Percentiles rank a stretch among this genome's conserved stretches.
phyloP scores from a whole-genome alignment of 1,284 basidiomycete species.

The Boletus mariae region DNA sequence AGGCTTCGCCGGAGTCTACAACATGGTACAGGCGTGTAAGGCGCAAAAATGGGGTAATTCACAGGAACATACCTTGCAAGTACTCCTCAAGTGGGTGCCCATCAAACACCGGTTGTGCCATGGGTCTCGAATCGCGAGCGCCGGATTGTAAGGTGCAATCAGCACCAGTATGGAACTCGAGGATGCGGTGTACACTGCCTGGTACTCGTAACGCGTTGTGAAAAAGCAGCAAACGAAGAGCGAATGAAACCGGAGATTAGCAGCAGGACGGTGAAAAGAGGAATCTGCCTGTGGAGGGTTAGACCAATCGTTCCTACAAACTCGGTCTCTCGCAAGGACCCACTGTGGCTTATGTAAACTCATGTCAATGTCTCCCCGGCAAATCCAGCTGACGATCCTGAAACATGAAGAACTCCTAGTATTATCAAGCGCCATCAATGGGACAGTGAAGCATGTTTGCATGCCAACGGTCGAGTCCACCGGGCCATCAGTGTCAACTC shows the following conservation, averaged over 20 bases:
- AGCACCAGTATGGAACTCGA: not conserved
- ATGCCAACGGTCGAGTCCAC: no score
- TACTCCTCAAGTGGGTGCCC: slow-evolving; percentile 75
- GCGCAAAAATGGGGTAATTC: slow-evolving; percentile 1
- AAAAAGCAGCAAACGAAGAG: not conserved
- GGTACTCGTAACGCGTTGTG: slow-evolving; percentile 21
- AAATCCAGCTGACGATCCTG: no score
- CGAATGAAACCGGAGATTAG: slow-evolving; percentile 22
- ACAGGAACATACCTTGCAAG: slow-evolving; percentile 51
- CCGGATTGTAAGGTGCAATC: slow-evolving; percentile 3
- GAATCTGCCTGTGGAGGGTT: slow-evolving; percentile 1
- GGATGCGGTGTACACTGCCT: slow-evolving; percentile 25
- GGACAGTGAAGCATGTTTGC: no score
- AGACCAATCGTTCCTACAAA: not conserved
- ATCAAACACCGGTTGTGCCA: slow-evolving; percentile 77
- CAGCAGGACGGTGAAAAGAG: slow-evolving; percentile 17
- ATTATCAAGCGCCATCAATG: no score
- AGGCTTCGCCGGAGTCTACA: slow-evolving; percentile 56
- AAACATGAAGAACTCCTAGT: no score
- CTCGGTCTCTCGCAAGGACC: no score
- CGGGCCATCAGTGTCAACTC: no score
- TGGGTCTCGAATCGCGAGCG: slow-evolving; percentile 26
- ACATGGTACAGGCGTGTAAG: slow-evolving; percentile 17
- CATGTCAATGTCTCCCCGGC: no score
- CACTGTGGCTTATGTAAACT: not conserved